A percentile compares a stretch with the other conserved stretches of the same genome.
These are phyloP conservation scores for Sordaria brevicollis DNA, from an alignment of 495 filamentous ascomycete genomes.

Conservation along the genomic window DNA sequence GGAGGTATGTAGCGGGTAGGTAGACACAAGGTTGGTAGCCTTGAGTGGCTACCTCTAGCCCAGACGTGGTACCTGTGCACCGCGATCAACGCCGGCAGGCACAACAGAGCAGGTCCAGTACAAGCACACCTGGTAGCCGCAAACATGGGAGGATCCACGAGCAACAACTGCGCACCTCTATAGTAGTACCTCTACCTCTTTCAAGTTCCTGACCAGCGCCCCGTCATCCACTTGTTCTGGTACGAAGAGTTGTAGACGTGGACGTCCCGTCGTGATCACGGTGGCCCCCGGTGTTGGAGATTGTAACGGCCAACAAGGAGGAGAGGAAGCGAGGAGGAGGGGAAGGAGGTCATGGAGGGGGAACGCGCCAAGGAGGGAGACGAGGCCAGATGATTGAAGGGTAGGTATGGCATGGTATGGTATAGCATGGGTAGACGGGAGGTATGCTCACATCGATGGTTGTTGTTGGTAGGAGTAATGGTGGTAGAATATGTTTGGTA, in stretches of 20 bases:
- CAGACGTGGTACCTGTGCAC: not conserved
- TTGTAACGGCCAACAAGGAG: not conserved
- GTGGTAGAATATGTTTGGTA: not conserved
- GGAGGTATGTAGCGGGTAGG: not conserved
- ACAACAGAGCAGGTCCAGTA: not conserved
- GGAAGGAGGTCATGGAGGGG: not conserved
- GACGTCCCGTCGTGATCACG: not conserved
- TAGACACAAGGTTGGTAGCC: no score
- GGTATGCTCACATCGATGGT: not conserved
- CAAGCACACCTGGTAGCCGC: not conserved
- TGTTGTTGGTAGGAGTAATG: not conserved
- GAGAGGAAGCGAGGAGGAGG: not conserved
- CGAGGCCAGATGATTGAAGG: not conserved
- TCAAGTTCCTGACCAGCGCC: not conserved
- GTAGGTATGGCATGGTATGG: no score
- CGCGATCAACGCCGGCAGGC: not conserved
- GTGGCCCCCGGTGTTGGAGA: not conserved
- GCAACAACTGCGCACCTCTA: no score
- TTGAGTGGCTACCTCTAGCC: not conserved
- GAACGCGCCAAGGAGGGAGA: not conserved
- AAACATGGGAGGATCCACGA: not conserved
- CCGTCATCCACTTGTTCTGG: not conserved
- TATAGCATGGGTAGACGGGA: no score
- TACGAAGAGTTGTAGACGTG: not conserved
- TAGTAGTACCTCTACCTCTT: no score